A percentile compares a stretch with the other conserved stretches of the same genome.
Conservation (phyloP, 495 filamentous ascomycete genomes). For the Lasiosphaeria ovina region DNA sequence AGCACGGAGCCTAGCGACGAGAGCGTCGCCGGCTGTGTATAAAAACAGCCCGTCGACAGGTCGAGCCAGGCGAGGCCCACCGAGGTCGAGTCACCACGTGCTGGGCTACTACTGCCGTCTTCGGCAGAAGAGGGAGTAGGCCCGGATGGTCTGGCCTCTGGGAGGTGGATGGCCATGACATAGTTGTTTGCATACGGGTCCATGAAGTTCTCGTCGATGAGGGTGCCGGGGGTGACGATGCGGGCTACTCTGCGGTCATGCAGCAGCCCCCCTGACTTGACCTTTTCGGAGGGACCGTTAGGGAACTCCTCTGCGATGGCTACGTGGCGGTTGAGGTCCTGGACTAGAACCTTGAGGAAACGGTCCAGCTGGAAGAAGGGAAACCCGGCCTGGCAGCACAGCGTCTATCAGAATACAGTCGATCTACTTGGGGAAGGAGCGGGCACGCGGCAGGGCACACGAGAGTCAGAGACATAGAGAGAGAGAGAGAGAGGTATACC, state of each 20-base stretch:
- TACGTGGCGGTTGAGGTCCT: constrained; percentile 85
- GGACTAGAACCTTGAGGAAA: constrained; percentile 86
- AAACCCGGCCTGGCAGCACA: constrained; percentile 69
- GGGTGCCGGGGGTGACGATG: constrained; percentile 87
- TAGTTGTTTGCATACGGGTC: constrained; percentile 91
- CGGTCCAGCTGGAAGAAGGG: constrained; percentile 89
- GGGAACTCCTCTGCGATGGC: constrained; percentile 92
- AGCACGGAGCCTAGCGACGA: constrained; percentile 72
- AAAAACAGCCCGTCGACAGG: constrained; percentile 90
- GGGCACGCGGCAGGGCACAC: too few species aligned
- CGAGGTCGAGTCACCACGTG: constrained; percentile 23
- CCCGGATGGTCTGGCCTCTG: background rate
- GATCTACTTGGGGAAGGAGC: background rate
- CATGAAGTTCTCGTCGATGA: constrained; percentile 97
- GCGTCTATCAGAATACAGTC: constrained; percentile 29
- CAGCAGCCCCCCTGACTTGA: constrained; percentile 69
- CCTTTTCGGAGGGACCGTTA: constrained; percentile 61
- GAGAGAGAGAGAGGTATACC: constrained; percentile 42
- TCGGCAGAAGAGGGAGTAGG: background rate
- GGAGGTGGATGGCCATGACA: constrained; percentile 69
- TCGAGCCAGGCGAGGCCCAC: constrained; percentile 92
- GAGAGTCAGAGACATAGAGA: background rate
- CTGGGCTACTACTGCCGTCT: constrained; percentile 8
- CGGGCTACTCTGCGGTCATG: constrained; percentile 82
- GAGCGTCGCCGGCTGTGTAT: constrained; percentile 74